Conservation (phyloP, 371 early-diverging fungal species). For the Rhizopus delemar region DNA sequence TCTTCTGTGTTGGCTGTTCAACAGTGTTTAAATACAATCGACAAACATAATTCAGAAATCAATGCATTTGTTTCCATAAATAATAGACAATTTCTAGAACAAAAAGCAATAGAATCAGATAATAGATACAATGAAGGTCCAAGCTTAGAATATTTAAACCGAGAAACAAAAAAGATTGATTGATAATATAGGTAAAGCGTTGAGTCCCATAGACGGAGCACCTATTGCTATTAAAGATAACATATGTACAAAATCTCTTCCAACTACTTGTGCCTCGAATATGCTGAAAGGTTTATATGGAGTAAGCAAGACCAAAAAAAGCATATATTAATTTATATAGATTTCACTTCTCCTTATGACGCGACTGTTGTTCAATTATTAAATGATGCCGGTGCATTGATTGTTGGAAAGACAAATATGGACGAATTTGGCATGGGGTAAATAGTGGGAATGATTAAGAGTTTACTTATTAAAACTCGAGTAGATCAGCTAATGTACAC, state of each 20-base stretch:
- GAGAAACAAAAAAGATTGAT: background rate
- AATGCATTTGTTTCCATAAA: slow-evolving; percentile 44
- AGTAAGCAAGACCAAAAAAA: background rate
- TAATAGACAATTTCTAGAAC: slow-evolving; percentile 3
- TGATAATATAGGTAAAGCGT: slow-evolving; percentile 3
- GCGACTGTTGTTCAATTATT: slow-evolving; percentile 76
- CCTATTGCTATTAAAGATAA: slow-evolving; percentile 76
- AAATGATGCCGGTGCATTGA: slow-evolving; percentile 65
- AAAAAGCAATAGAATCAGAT: slow-evolving; percentile 15
- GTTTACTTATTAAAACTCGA: background rate
- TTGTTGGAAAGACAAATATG: slow-evolving; percentile 90
- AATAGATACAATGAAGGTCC: slow-evolving; percentile 13
- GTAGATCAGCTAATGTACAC: slow-evolving; percentile 55
- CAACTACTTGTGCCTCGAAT: slow-evolving; percentile 71
- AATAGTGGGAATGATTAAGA: background rate
- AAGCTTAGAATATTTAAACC: background rate
- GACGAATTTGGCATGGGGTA: slow-evolving; percentile 99
- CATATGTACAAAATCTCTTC: slow-evolving; percentile 60
- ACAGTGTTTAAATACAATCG: slow-evolving; percentile 27
- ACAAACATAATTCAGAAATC: slow-evolving; percentile 26
- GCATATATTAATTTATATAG: slow-evolving; percentile 18
- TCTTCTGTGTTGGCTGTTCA: slow-evolving; percentile 17
- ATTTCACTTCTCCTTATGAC: slow-evolving; percentile 74
- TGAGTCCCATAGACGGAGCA: slow-evolving; percentile 58
- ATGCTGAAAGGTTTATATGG: slow-evolving; percentile 59